phyloP scores from a whole-genome alignment of 2,329 filamentous ascomycete species.

The Aschersonia sp. region DNA sequence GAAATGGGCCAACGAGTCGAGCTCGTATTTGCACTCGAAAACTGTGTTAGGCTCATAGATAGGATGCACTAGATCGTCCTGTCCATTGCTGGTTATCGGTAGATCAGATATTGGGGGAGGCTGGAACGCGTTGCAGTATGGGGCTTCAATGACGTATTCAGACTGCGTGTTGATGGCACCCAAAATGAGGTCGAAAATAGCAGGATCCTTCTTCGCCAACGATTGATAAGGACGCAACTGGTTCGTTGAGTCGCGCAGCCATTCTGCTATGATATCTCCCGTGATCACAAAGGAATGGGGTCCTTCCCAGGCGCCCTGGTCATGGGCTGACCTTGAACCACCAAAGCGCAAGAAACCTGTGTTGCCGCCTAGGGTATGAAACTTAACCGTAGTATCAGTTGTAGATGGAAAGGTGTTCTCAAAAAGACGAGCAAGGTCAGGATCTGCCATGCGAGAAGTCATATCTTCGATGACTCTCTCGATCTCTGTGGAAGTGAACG shows the following conservation, averaged over 20 bases:
- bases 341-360: conserved; percentile 20
- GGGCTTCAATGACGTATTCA: conserved; percentile 85
- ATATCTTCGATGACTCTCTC: conserved; percentile 79
- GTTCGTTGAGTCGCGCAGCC: conserved; percentile 86
- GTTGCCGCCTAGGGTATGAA: conserved; percentile 55
- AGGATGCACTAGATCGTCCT: conserved; percentile 75
- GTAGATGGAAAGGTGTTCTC: conserved; percentile 85
- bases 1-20: conserved; percentile 90
- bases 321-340: conserved; percentile 14
- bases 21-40: conserved; percentile 98
- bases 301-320: conserved; percentile 61
- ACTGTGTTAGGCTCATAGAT: conserved; percentile 71
- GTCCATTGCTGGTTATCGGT: conserved; percentile 57
- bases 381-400: conserved; percentile 77
- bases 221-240: conserved; percentile 83
- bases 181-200: conserved; percentile 65
- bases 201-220: conserved; percentile 66
- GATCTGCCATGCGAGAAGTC: conserved; percentile 64
- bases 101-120: conserved; percentile 76
- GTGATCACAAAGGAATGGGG: conserved; percentile 88
- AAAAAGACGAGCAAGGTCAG: conserved; percentile 81
- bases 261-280: conserved; percentile 84
- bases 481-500: conserved; percentile 74
- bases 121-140: conserved; percentile 98
- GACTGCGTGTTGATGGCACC: conserved; percentile 94